phyloP scores from a whole-genome alignment of 2,329 filamentous ascomycete genomes.

The Metarhizium guizhouense region DNA sequence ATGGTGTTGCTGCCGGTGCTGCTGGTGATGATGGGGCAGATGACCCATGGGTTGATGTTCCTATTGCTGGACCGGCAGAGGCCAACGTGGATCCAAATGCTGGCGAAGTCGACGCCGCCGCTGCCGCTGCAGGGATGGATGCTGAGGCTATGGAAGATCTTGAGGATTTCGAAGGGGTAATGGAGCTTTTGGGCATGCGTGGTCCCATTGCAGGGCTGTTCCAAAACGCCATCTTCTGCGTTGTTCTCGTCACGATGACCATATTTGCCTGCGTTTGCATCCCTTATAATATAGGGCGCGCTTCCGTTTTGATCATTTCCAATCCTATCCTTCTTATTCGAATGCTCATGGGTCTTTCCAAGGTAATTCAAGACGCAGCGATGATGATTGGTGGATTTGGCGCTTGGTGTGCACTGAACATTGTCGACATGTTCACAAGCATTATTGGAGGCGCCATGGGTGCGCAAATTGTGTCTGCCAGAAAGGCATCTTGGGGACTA shows the following conservation, averaged over 20 bases:
- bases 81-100: slow-evolving; percentile 30
- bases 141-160: slow-evolving; percentile 71
- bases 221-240: slow-evolving; percentile 92
- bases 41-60: slow-evolving; percentile 13
- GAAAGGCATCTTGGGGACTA: slow-evolving; percentile 33
- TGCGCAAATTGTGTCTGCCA: slow-evolving; percentile 20
- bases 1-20: slow-evolving; percentile 25
- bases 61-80: slow-evolving; percentile 22
- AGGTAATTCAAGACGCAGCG: slow-evolving; percentile 66
- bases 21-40: slow-evolving; percentile 49
- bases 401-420: slow-evolving; percentile 32
- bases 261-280: slow-evolving; percentile 80
- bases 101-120: slow-evolving; percentile 29
- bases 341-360: slow-evolving; percentile 64
- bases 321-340: slow-evolving; percentile 71
- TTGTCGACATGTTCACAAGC: slow-evolving; percentile 28
- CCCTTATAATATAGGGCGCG: slow-evolving; percentile 84
- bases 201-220: slow-evolving; percentile 82
- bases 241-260: slow-evolving; percentile 79
- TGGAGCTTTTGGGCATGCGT: slow-evolving; percentile 94
- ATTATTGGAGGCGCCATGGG: slow-evolving; percentile 23
- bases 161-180: slow-evolving; percentile 90
- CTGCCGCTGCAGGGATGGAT: slow-evolving; percentile 60
- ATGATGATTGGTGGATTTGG: slow-evolving; percentile 55
- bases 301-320: slow-evolving; percentile 69